These are phyloP conservation scores for Peribolospora baueri DNA, from an alignment of 768 basidiomycete species.

Conservation along the genomic window DNA sequence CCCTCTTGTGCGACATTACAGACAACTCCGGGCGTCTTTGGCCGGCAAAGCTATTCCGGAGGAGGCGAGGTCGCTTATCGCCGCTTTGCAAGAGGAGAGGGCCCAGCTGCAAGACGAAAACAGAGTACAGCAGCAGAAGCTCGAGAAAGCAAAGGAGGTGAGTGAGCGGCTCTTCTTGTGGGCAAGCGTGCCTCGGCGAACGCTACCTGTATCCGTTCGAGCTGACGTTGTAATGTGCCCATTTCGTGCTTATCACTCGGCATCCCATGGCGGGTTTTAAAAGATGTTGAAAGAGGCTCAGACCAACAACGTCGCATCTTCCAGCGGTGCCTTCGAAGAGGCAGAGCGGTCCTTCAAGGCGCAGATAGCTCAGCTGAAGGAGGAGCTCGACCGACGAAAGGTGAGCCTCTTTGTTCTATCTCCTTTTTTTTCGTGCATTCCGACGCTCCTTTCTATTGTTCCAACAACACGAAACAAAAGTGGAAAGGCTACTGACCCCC, in stretches of 20 bases:
- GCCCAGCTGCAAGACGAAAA: constrained; percentile 35
- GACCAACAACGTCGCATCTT: constrained; percentile 16
- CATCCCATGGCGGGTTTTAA: not conserved
- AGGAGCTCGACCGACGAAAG: constrained; percentile 30
- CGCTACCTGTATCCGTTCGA: not conserved
- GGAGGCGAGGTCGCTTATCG: constrained; percentile 48
- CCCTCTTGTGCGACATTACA: constrained; percentile 14
- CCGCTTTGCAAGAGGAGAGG: constrained; percentile 56
- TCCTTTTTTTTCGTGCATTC: constrained; percentile 23
- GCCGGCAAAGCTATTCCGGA: constrained; percentile 59
- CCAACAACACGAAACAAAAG: not conserved
- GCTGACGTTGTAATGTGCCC: not conserved
- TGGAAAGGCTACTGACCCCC: not conserved
- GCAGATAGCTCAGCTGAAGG: constrained; percentile 40
- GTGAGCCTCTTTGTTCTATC: constrained; percentile 22
- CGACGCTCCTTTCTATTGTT: not conserved
- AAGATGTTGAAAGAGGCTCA: constrained; percentile 24
- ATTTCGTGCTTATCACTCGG: not conserved
- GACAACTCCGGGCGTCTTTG: constrained; percentile 50
- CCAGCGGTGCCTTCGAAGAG: constrained; percentile 41
- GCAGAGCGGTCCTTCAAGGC: constrained; percentile 40
- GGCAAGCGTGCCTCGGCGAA: constrained; percentile 29
- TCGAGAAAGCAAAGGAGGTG: constrained; percentile 54
- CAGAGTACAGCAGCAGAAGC: constrained; percentile 48
- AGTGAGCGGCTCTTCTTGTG: constrained; percentile 16